phyloP scores from a whole-genome alignment of 2,329 filamentous ascomycete genomes.

The Aspergillus amoenus region DNA sequence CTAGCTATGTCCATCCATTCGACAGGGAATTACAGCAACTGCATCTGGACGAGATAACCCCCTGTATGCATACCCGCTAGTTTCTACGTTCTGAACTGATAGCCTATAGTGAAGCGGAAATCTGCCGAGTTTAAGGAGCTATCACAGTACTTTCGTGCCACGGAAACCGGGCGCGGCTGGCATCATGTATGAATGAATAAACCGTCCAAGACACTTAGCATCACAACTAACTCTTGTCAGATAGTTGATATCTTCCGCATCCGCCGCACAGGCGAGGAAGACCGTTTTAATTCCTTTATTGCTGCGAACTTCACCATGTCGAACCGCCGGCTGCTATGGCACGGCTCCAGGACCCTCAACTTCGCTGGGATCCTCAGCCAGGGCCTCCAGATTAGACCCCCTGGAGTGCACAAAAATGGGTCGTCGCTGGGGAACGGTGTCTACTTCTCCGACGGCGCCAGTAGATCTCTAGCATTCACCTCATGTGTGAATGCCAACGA shows the following conservation, averaged over 20 bases:
- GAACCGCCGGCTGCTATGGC: not conserved
- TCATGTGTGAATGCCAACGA: too few relatives aligned
- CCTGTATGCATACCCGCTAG: not conserved
- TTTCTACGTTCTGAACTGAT: too few relatives aligned
- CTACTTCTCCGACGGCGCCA: not conserved
- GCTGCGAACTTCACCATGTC: too few relatives aligned
- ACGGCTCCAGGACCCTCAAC: not conserved
- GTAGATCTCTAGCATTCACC: too few relatives aligned
- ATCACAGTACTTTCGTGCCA: too few relatives aligned
- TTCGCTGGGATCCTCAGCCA: not conserved
- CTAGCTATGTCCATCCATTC: not conserved
- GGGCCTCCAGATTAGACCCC: not conserved
- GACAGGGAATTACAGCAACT: not conserved
- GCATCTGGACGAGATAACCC: not conserved
- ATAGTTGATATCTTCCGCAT: constrained; percentile 3
- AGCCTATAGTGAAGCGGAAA: not conserved
- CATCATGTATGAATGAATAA: too few relatives aligned
- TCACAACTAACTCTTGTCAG: not conserved
- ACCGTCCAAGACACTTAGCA: too few relatives aligned
- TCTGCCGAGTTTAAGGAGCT: not conserved
- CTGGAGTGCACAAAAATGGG: not conserved
- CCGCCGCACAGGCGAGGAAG: not conserved
- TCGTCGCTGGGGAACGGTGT: not conserved
- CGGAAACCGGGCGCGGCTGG: too few relatives aligned
- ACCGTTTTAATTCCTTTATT: not conserved